phyloP scores from a whole-genome alignment of 2,329 filamentous ascomycete species.

The Alternaria incomplexa region DNA sequence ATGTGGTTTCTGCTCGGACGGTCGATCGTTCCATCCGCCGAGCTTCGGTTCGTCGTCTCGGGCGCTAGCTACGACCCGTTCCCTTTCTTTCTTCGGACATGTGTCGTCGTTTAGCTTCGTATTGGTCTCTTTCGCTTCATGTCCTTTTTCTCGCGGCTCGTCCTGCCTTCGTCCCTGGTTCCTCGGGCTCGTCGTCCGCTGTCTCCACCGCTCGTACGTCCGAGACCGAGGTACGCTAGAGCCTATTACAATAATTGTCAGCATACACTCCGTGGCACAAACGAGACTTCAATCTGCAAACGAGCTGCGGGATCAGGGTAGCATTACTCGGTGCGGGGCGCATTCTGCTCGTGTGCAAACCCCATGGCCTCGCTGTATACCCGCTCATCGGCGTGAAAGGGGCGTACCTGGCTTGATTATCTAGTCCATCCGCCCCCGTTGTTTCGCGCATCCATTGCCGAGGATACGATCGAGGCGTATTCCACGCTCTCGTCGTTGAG shows the following conservation, averaged over 20 bases:
- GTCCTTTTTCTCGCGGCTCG: background rate
- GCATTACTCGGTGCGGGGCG: constrained; percentile 30
- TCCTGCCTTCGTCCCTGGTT: background rate
- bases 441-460: constrained; percentile 17
- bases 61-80: background rate
- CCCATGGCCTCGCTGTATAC: constrained; percentile 11
- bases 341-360: constrained; percentile 17
- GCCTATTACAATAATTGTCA: constrained; percentile 7
- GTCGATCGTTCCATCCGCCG: background rate
- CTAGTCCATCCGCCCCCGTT: background rate
- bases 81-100: background rate
- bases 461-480: constrained; percentile 16
- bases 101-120: background rate
- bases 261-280: constrained; percentile 8
- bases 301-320: constrained; percentile 14
- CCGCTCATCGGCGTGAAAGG: constrained; percentile 14
- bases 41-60: background rate
- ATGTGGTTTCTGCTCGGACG: background rate
- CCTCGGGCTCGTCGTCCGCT: background rate
- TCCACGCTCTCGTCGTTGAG: constrained; percentile 7
- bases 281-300: constrained; percentile 16
- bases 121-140: background rate
- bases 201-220: background rate
- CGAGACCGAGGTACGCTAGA: constrained; percentile 1
- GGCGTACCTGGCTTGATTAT: constrained; percentile 25